Base-by-base conservation (phyloP, 2,329 filamentous ascomycete species). In the Leptodontidium sp. region DNA sequence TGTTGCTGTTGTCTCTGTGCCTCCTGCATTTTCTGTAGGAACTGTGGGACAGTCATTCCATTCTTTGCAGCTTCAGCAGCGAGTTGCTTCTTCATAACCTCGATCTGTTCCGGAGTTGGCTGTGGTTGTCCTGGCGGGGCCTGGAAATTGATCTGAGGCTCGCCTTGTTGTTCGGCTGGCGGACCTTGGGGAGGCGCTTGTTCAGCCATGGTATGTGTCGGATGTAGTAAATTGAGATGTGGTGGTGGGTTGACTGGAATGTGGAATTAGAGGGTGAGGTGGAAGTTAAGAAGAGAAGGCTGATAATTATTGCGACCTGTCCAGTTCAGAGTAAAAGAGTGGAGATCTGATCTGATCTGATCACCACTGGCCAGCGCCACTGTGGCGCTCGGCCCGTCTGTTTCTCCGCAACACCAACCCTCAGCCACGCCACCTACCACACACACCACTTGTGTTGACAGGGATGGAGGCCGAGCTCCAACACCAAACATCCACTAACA, bases 11-110 rank as follows among this genome's bases (percentile, higher is more conserved):
- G 88, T 83, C 79, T 84, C 74, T 82, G 80, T 4, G 83, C 84
- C 76, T 89, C 86, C 79, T 88, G 88, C 75, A 91, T 83, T 69
- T 88, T 86, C 77, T 91, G 89, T 77, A 97, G 87, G 79, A 97
- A 97, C 80, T 97, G 86, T 55, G 91, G 93, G 0, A 96, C 90
- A 7, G 91, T 89, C 87, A 98, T 90, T 79, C 94, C 94, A 72
- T 90, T 88, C 82, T 92, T 94, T 77, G 92, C 86, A 61, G 95
- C 95, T 81, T 98, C 94, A 62, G 88, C 87, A 61, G 91, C 91
- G 55, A 98, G 83, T 81, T 96, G 91, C 75, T 90, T 88, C 80
- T 97, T 93, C 86, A 98, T 96, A 66, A 87, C 86, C 67, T 88
- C 88, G 72, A 97, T 92, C 83, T 98, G 94, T 82, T 97, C 91